Percentiles rank a stretch among this genome's conserved stretches.
These are phyloP conservation scores for Russula dissimulans DNA, from an alignment of 768 basidiomycete species.

Conservation along the genomic window DNA sequence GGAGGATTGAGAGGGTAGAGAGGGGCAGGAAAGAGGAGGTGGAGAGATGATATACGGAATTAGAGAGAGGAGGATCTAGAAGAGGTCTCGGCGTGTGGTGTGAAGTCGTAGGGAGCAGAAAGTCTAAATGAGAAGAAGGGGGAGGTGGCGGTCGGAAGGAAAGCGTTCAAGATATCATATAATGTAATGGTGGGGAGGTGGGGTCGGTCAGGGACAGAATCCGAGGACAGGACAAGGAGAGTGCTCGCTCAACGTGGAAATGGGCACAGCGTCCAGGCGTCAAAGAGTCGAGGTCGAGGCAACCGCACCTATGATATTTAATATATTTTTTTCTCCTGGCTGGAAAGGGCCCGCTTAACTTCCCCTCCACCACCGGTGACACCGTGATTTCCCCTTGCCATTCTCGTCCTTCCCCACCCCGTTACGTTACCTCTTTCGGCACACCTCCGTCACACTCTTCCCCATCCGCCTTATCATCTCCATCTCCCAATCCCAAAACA, in stretches of 20 bases:
- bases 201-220: too few relatives aligned
- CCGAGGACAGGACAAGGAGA: neutral
- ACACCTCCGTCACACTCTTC: neutral
- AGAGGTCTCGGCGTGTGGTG: constrained; percentile 9
- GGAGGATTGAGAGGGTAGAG: constrained; percentile 1
- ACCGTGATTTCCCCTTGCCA: neutral
- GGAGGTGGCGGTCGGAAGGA: too few relatives aligned
- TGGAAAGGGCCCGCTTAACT: neutral
- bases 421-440: neutral
- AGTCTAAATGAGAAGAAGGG: constrained; percentile 8
- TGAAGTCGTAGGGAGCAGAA: constrained; percentile 4
- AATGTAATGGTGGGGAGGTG: too few relatives aligned
- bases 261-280: constrained; percentile 13
- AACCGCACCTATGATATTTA: neutral
- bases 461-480: too few relatives aligned
- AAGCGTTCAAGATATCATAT: too few relatives aligned
- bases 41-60: neutral
- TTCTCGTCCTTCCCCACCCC: neutral
- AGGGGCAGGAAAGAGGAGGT: neutral
- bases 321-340: neutral
- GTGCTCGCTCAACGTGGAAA: neutral
- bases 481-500: too few relatives aligned
- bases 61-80: constrained; percentile 13
- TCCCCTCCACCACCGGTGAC: neutral
- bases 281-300: constrained; percentile 6